Evolutionary conservation across 2,329 filamentous ascomycete species (phyloP), one percentile per base, ranked within the genome.

Genomic region (Penicillium sp.): DNA sequence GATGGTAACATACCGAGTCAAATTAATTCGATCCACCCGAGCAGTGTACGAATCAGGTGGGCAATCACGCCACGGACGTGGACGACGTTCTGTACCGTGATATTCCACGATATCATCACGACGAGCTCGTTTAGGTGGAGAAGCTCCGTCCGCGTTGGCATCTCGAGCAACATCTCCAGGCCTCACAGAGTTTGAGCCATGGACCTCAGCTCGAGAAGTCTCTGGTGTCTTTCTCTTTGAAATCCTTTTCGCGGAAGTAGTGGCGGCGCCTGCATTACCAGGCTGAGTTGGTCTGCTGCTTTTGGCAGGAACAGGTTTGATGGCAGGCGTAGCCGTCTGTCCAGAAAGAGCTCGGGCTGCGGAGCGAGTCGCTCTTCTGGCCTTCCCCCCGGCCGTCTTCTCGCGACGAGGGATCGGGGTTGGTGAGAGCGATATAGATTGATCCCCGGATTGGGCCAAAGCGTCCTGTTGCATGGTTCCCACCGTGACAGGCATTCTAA

Each of bases 21-120:
- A 72, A 70, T 33, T 19, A 4, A 83, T 83, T 50, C 84, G 79
- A 3, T 73, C 69, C 13, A 83, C 75, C 58, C 82, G 77, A 19
- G 79, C 74, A 2, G 79, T 62, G 67, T 81, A 85, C 1, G 74
- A 73, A 18, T 72, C 65, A 4, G 84, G 82, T 33, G 83, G 68
- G 35, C 76, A 71, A 6, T 69, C 62, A 35, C 81, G 73, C 60
- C 78, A 81, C 31, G 68, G 62, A 46, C 73, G 77, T 13, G 75
- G 65, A 41, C 78, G 74, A 55, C 75, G 77, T 63, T 82, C 80
- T 33, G 50, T 53, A 4, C 40, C 22, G 10, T 56, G 43, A 35
- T 47, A 43, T 18, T 71, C n/a, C 22, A 39, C 18, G 11, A 41
- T 51, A 18, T 37, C 33, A 6, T 7, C 16, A 11, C 37, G 55